Evolutionary conservation across 2,329 filamentous ascomycete genomes (phyloP).

Genomic region (Diaporthe nobilis): DNA sequence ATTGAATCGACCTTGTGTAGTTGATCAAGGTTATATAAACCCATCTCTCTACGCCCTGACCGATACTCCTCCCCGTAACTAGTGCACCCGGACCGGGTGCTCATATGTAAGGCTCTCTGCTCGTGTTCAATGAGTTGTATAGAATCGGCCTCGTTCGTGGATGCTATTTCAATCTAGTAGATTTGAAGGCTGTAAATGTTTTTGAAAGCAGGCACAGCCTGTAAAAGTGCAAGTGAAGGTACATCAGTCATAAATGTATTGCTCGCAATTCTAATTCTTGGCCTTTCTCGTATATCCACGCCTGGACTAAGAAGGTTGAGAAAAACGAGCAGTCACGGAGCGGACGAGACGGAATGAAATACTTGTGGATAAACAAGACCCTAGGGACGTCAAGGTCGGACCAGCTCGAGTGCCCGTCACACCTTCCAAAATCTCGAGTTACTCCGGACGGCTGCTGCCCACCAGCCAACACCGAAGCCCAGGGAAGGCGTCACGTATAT

Average conservation of each 20-base stretch:
- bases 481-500: background rate
- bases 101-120: background rate
- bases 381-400: no score
- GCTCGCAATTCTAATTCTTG: no score
- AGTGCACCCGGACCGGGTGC: background rate
- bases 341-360: background rate
- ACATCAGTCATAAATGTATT: no score
- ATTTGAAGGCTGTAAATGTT: background rate
- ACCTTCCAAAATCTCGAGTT: background rate
- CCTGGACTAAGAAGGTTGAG: background rate
- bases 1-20: no score
- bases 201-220: background rate
- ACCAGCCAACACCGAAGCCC: no score
- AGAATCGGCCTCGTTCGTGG: background rate
- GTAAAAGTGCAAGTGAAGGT: background rate
- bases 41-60: background rate
- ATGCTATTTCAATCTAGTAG: background rate
- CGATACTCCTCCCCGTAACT: no score
- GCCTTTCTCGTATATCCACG: background rate
- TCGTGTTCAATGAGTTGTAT: background rate
- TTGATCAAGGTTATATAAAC: no score
- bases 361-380: background rate
- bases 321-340: background rate
- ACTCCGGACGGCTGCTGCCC: no score
- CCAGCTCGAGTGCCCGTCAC: background rate